Percentiles rank a stretch among this genome's conserved stretches.
These are phyloP conservation scores for Halophytophthora polymorphica DNA, from an alignment of 352 stramenopile species.

Conservation along the genomic window DNA sequence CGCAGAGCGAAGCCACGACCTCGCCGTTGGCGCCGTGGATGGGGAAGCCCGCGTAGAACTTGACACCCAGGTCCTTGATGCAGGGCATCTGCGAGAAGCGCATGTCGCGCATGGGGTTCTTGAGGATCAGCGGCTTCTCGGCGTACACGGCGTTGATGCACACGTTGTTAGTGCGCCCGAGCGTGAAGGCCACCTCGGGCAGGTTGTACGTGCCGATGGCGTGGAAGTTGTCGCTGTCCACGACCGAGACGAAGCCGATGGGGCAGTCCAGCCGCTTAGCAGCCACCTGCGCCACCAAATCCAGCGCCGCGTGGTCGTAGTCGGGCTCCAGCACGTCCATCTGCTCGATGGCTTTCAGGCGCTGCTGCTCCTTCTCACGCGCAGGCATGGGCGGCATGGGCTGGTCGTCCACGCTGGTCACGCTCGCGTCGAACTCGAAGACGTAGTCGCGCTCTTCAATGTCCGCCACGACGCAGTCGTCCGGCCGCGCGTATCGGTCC, in stretches of 20 bases:
- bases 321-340: constrained; percentile 36
- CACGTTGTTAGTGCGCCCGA: constrained; percentile 50
- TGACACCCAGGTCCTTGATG: constrained; percentile 44
- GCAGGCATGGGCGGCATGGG: constrained; percentile 43
- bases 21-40: constrained; percentile 40
- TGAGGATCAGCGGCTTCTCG: constrained; percentile 58
- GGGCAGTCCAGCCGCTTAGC: constrained; percentile 55
- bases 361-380: constrained; percentile 37
- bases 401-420: constrained; percentile 28
- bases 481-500: constrained; percentile 19
- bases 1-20: constrained; percentile 55
- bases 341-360: constrained; percentile 40
- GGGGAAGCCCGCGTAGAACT: constrained; percentile 75
- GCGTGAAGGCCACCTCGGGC: constrained; percentile 14
- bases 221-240: constrained; percentile 52
- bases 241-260: constrained; percentile 59
- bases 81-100: constrained; percentile 58
- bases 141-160: constrained; percentile 57
- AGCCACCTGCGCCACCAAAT: constrained; percentile 60
- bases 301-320: constrained; percentile 48
- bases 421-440: constrained; percentile 31
- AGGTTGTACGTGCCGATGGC: constrained; percentile 48
- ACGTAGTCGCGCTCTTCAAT: constrained; percentile 47
- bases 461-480: constrained; percentile 19
- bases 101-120: constrained; percentile 69